Base-by-base conservation (phyloP, 768 basidiomycete species). In the Lentinula raphanica region DNA sequence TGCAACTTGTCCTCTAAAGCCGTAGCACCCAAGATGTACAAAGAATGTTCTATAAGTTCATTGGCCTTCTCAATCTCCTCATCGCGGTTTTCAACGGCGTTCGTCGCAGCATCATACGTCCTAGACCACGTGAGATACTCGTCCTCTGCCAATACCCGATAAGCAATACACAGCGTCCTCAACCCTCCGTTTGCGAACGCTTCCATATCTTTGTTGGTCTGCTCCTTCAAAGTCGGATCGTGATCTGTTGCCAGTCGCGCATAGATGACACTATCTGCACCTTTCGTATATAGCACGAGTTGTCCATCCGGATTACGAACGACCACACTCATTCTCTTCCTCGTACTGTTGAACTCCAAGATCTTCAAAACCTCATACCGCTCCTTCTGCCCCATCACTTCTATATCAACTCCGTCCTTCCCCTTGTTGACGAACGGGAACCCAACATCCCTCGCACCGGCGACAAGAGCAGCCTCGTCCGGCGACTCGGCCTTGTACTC, bases 1-100 rank as follows among this genome's bases (percentile, higher is more conserved):
- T 99, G 96, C 60, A 98, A 74, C 76, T 98, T 97, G 72, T 99
- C 96, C 71, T 99, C 96, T 58, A 99, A 72, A 1, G 96, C 96
- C 0, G 96, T 98, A 11, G 95, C 96, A 0, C 96, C 96, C 11
- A 99, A 77, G 42, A 99, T 87, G n/a, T 73, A 69, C 40, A 98
- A 72, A 19, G 84, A 85, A 65, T 89, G 87, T 69, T 98, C 96
- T 60, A 98, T 83, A 65, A 80, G 64, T 56, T 91, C 90, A 63
- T 85, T 89, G 3, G 92, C 91, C 74, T 86, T 88, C 60, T 98
- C 95, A 17, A 98, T 84, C 72, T 90, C 91, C 68, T 93, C 94
- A 45, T 98, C 96, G 59, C 96, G 79, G 58, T 93, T 87, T 58
- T 84, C 81, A 32, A 87, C 76, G 15, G 91, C 78, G 38, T 83